Conservation (phyloP, 2,329 filamentous ascomycete species). For the Gremmenia infestans region DNA sequence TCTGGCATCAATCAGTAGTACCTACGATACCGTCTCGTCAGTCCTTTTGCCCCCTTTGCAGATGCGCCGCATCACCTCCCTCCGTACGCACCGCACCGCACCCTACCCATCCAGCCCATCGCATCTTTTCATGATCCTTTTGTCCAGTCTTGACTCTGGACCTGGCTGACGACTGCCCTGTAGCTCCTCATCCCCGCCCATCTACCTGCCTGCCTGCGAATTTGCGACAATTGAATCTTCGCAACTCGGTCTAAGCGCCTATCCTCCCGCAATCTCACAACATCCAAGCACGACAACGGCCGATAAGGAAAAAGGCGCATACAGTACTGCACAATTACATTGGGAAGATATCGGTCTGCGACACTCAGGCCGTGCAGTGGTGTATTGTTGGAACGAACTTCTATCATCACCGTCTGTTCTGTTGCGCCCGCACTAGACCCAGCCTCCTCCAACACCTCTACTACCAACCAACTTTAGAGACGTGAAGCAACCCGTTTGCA, state of each 20-base stretch:
- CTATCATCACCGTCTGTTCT: not conserved
- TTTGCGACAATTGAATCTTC: not conserved
- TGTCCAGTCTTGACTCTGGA: too few species aligned
- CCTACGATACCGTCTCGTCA: too few species aligned
- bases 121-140: too few species aligned
- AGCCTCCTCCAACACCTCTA: not conserved
- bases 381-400: not conserved
- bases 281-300: too few species aligned
- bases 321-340: not conserved
- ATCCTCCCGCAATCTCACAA: not conserved
- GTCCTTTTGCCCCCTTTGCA: too few species aligned
- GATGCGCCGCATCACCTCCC: too few species aligned
- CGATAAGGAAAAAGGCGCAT: too few species aligned
- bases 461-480: not conserved
- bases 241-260: not conserved
- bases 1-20: too few species aligned
- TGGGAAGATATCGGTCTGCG: not conserved
- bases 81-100: too few species aligned
- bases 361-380: not conserved
- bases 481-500: not conserved
- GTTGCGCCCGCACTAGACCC: not conserved
- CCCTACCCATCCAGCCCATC: too few species aligned
- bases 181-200: not conserved
- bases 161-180: not conserved
- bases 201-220: not conserved